Conservation (phyloP, 495 filamentous ascomycete species). For the Saxophila tyrrhenica region DNA sequence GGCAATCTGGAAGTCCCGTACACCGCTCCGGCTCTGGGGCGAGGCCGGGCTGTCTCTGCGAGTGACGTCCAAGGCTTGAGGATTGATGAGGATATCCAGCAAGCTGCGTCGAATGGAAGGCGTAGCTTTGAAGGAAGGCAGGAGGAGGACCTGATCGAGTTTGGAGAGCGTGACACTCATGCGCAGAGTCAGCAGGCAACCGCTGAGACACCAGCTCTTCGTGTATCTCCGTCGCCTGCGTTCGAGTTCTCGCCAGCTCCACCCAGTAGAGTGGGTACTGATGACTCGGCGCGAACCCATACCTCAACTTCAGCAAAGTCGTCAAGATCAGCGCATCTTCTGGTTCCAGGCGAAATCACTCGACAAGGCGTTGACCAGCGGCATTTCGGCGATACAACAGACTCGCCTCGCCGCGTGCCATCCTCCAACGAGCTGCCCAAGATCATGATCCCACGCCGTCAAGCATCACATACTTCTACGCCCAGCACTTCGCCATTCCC, state of each 20-base stretch:
- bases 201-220: neutral
- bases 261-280: neutral
- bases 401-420: conserved; percentile 9
- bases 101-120: neutral
- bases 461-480: conserved; percentile 4
- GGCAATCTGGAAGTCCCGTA: conserved; percentile 25
- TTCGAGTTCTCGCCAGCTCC: conserved; percentile 3
- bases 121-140: neutral
- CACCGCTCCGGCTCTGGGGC: conserved; percentile 21
- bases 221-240: conserved; percentile 1
- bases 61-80: conserved; percentile 40
- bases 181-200: neutral
- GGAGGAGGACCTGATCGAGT: neutral
- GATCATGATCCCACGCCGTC: conserved; percentile 14
- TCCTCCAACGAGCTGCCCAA: conserved; percentile 9
- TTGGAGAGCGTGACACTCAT: neutral
- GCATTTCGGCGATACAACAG: neutral
- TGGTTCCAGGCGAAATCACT: neutral
- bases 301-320: neutral
- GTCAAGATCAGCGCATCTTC: neutral
- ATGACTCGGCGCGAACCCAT: neutral
- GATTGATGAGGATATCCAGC: conserved; percentile 18
- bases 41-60: conserved; percentile 50
- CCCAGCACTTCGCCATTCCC: conserved; percentile 36
- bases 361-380: neutral